Evolutionary conservation across 179 eudicot genomes (phyloP).

Genomic region (Beta macrorhiza): DNA sequence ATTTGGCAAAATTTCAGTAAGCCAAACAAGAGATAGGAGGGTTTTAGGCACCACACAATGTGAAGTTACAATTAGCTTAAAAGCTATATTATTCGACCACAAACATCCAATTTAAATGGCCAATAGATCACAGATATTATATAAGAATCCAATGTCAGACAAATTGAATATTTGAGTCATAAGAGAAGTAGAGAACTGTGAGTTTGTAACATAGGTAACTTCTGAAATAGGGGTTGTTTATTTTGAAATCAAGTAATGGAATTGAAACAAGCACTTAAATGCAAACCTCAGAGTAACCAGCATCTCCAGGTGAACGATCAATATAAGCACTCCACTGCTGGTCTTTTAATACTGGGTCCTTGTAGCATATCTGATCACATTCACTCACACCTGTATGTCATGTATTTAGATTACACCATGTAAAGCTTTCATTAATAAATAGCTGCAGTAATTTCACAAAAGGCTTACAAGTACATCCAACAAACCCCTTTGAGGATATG

Average conservation of each 20-base stretch:
- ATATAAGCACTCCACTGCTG: conserved; percentile 94
- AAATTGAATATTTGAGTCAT: background rate
- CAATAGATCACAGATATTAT: background rate
- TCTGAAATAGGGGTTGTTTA: background rate
- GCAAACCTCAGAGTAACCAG: conserved; percentile 71
- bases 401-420: background rate
- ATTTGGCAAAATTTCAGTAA: no score
- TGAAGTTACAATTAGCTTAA: no score
- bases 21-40: no score
- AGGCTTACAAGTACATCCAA: background rate
- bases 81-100: no score
- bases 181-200: background rate
- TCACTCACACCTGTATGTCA: conserved; percentile 56
- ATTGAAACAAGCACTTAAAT: background rate
- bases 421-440: background rate
- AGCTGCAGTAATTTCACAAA: background rate
- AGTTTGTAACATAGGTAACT: background rate
- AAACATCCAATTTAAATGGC: background rate
- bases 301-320: conserved; percentile 97
- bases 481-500: background rate
- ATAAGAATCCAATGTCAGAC: background rate
- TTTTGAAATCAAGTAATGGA: background rate
- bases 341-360: conserved; percentile 98
- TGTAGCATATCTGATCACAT: conserved; percentile 89
- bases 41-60: no score